A percentile compares a stretch with the other conserved stretches of the same genome.
Evolutionary conservation across 345 rosid genomes (phyloP).

Genomic region (Aquilaria sinensis): DNA sequence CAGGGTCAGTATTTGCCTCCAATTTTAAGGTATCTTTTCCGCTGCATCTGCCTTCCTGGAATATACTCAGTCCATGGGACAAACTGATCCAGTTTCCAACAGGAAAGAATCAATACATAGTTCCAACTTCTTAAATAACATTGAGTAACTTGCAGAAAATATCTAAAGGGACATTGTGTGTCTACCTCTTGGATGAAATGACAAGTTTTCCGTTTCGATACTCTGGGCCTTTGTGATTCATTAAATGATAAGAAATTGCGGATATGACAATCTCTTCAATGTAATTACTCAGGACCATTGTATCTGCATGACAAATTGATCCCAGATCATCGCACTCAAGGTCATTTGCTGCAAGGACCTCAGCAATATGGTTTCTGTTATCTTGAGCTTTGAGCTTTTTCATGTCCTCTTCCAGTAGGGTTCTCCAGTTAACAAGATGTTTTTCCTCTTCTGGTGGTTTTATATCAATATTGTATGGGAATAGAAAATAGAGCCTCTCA

Average conservation of each 20-base stretch:
- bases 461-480: constrained; percentile 75
- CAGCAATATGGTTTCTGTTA: constrained; percentile 86
- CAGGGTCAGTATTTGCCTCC: constrained; percentile 65
- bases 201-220: constrained; percentile 94
- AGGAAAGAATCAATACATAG: constrained; percentile 6
- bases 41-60: constrained; percentile 73
- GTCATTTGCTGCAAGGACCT: constrained; percentile 91
- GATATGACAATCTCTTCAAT: constrained; percentile 84
- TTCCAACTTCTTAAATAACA: not conserved
- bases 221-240: constrained; percentile 67
- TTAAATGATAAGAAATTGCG: constrained; percentile 81
- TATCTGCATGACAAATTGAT: constrained; percentile 74
- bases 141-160: not conserved
- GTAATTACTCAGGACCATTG: constrained; percentile 60
- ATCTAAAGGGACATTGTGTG: not conserved
- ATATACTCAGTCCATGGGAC: constrained; percentile 87
- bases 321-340: constrained; percentile 83
- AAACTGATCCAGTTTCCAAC: constrained; percentile 45
- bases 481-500: constrained; percentile 44
- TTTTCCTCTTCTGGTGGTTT: constrained; percentile 81
- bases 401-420: constrained; percentile 81
- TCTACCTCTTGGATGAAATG: constrained; percentile 79
- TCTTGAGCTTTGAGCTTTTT: constrained; percentile 75
- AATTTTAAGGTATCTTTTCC: constrained; percentile 61
- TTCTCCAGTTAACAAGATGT: constrained; percentile 68